Conservation (phyloP, 805 yeast species). For the Teunomyces lycoperdinae region DNA sequence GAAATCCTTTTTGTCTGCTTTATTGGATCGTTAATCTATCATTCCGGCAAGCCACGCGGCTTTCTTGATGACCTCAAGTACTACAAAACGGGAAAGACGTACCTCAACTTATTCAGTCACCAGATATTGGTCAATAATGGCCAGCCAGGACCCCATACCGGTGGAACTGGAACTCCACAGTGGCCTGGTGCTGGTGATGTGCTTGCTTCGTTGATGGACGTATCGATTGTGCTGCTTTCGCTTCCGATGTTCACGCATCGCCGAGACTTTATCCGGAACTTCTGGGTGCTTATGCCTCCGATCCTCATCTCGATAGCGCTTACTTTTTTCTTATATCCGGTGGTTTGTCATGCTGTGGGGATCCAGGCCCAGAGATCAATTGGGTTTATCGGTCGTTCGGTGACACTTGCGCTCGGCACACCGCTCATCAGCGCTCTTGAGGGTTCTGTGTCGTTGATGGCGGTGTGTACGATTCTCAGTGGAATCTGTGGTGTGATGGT, state of each 20-base stretch:
- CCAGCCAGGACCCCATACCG: conserved; percentile 11
- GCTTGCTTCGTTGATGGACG: conserved; percentile 66
- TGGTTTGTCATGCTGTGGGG: conserved; percentile 62
- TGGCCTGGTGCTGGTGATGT: conserved; percentile 86
- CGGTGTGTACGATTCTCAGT: conserved; percentile 72
- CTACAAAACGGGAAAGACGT: conserved; percentile 70
- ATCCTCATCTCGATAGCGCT: conserved; percentile 52
- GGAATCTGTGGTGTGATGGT: conserved; percentile 74
- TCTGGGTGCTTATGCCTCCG: conserved; percentile 58
- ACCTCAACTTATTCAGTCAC: conserved; percentile 54
- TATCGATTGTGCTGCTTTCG: conserved; percentile 71
- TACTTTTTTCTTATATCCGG: conserved; percentile 68
- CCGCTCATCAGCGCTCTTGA: conserved; percentile 66
- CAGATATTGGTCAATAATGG: conserved; percentile 28
- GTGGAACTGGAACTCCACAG: conserved; percentile 32
- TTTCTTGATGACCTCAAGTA: conserved; percentile 50
- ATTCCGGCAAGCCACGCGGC: conserved; percentile 38
- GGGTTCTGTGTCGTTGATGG: conserved; percentile 71
- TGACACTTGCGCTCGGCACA: conserved; percentile 75
- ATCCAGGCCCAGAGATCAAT: conserved; percentile 58
- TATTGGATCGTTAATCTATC: conserved; percentile 54
- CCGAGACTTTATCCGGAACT: conserved; percentile 57
- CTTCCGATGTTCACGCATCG: conserved; percentile 77
- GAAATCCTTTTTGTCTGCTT: conserved; percentile 61
- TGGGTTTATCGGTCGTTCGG: conserved; percentile 77